Conservation (phyloP, 176 grass and related monocot species). For the Miscanthus lutarioriparius region DNA sequence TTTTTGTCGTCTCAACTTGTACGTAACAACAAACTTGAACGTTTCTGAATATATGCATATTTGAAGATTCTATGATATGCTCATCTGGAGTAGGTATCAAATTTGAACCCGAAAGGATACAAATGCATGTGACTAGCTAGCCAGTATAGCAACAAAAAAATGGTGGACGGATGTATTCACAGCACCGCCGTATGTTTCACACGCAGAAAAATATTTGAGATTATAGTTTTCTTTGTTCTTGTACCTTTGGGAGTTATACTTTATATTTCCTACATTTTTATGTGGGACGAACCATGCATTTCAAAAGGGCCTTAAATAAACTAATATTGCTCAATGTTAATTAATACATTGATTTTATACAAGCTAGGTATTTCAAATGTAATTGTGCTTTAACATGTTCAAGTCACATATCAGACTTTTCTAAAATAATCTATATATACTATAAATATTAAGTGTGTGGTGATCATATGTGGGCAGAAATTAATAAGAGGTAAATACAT, state of each 20-base stretch:
- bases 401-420: neutral
- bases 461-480: neutral
- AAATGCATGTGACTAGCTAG: conserved; percentile 43
- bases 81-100: neutral
- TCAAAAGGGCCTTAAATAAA: neutral
- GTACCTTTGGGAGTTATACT: neutral
- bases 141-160: neutral
- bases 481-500: no score
- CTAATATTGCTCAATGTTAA: neutral
- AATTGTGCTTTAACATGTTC: no score
- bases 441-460: neutral
- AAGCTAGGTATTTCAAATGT: neutral
- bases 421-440: neutral
- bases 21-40: neutral
- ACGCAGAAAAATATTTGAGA: neutral
- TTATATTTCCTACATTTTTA: neutral
- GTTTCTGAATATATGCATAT: neutral
- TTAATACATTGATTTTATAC: neutral
- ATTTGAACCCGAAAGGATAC: conserved; percentile 25
- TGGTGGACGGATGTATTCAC: neutral
- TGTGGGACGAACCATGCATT: neutral
- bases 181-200: neutral
- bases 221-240: neutral
- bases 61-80: conserved; percentile 2
- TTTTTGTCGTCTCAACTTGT: neutral